A percentile compares a stretch with the other conserved stretches of the same genome.
These are phyloP conservation scores for Neospora caninum DNA, from an alignment of 169 alveolate species.

Conservation along the genomic window DNA sequence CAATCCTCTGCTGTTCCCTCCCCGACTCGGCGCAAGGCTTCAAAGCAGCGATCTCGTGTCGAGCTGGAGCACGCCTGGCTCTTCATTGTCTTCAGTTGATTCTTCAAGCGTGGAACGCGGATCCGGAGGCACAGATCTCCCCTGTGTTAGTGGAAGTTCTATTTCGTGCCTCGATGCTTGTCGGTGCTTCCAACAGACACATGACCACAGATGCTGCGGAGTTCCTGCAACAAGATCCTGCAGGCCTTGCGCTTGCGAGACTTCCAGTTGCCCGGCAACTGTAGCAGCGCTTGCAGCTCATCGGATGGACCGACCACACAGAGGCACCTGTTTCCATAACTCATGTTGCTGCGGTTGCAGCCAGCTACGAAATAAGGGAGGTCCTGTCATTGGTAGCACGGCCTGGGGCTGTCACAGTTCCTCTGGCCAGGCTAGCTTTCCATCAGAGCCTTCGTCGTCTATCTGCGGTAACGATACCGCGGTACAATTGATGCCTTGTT, in stretches of 20 bases:
- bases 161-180: not conserved
- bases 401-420: not conserved
- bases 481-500: not conserved
- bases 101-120: not conserved
- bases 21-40: not conserved
- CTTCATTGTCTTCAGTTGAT: not conserved
- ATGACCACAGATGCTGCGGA: not conserved
- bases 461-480: not conserved
- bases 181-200: not conserved
- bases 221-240: not conserved
- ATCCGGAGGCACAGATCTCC: not conserved
- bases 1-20: not conserved
- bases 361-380: not conserved
- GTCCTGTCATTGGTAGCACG: not conserved
- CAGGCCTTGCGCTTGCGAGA: not conserved
- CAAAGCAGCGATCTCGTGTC: not conserved
- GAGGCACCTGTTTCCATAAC: not conserved
- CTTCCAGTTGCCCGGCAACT: not conserved
- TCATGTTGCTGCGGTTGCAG: not conserved
- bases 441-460: not conserved
- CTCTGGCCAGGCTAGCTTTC: not conserved
- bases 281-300: not conserved
- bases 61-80: not conserved
- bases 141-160: not conserved
- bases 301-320: not conserved